Evolutionary conservation across 495 filamentous ascomycete genomes (phyloP).

Genomic region (Penicillium nucicola): DNA sequence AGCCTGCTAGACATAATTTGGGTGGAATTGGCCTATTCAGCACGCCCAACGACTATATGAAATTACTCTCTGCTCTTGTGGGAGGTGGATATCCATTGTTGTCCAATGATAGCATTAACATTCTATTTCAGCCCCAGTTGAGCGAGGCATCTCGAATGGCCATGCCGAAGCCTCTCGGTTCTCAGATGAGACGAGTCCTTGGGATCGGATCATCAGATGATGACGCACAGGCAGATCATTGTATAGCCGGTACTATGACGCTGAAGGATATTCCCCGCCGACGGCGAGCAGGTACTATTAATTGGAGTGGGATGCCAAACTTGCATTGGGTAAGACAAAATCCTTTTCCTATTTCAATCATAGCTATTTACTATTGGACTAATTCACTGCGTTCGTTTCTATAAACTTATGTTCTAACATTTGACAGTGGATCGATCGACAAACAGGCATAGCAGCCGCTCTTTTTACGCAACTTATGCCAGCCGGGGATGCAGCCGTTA

Average conservation of each 20-base stretch:
- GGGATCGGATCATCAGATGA: conserved; percentile 4
- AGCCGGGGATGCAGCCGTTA: conserved; percentile 6
- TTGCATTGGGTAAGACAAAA: conserved; percentile 17
- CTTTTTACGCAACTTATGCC: conserved; percentile 11
- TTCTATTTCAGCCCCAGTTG: conserved; percentile 14
- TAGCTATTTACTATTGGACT: neutral
- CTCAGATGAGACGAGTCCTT: conserved; percentile 13
- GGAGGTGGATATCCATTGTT: conserved; percentile 4
- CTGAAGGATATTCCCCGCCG: conserved; percentile 12
- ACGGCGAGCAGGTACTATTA: conserved; percentile 16
- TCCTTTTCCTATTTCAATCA: neutral
- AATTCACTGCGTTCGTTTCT: neutral
- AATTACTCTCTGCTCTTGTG: conserved; percentile 12
- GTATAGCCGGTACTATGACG: conserved; percentile 9
- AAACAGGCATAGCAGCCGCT: conserved; percentile 4
- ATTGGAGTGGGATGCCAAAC: conserved; percentile 27
- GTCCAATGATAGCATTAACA: conserved; percentile 6
- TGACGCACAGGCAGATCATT: conserved; percentile 10
- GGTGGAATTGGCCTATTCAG: conserved; percentile 52
- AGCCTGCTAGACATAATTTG: conserved; percentile 30
- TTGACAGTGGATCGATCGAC: conserved; percentile 6
- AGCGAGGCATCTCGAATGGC: conserved; percentile 12
- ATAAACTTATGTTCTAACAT: neutral
- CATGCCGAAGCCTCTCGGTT: conserved; percentile 14
- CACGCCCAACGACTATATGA: conserved; percentile 10